Evolutionary conservation across 164 flowering plant genomes (phyloP), one percentile per base, ranked within the genome.

Genomic region (Buxus sempervirens): DNA sequence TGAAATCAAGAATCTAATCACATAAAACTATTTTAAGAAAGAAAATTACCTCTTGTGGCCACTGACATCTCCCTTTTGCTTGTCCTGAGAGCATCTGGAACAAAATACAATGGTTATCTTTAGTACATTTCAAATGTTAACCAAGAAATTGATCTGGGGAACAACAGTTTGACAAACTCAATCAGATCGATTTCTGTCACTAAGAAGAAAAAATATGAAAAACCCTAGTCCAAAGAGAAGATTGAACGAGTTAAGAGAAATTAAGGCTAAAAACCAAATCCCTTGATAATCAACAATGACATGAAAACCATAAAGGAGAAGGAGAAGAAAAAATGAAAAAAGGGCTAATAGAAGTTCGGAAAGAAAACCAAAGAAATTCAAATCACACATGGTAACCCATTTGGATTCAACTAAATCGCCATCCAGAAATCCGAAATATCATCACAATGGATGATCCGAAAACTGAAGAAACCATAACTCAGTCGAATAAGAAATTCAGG

Each of bases 31-130:
- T 38, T 54, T 20, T 13, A 21, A 20, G n/a, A 36, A 10, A 57
- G 55, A 45, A 58, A 21, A 21, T 41, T 70, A 90, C 96, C 90
- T 82, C 96, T 81, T 5, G 96, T 90, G 14, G 96, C 96, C 68
- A 85, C 89, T 18, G 90, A 72, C 96, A 90, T 88, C 69, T 90
- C 93, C 74, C 91, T 77, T 76, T 90, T 90, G 78, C 96, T 90
- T 16, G 79, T 76, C 77, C 90, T 70, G 27, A 90, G 82, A 69
- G 93, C 96, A 60, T 90, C 96, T 90, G 86, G 62, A 22, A 24
- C 10, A 15, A 64, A 57, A 64, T 45, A 60, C 27, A 20, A 25
- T 57, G 38, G 22, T 41, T 32, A 67, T 2, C 41, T 14, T 21
- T 9, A 48, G 51, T 16, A n/a, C 41, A 22, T 25, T 36, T 14